Evolutionary conservation across 1,284 basidiomycete species (phyloP).

Genomic region (Trichosporon faecale): DNA sequence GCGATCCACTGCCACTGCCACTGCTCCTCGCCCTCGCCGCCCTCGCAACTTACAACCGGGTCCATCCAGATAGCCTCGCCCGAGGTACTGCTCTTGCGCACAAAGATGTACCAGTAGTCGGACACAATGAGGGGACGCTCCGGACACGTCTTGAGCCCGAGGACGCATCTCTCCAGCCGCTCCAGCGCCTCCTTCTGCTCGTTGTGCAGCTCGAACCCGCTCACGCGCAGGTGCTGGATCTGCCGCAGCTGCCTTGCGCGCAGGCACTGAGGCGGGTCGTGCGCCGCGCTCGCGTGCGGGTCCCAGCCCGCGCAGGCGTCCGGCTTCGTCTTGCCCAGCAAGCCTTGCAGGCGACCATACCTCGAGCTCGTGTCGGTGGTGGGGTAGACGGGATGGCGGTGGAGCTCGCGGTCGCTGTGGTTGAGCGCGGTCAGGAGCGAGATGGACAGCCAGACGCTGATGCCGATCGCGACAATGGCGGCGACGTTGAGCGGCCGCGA

Average conservation of each 20-base stretch:
- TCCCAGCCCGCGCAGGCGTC: slow-evolving; percentile 28
- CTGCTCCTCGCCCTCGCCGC: neutral
- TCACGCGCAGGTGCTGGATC: slow-evolving; percentile 27
- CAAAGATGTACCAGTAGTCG: slow-evolving; percentile 39
- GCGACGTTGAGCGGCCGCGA: neutral
- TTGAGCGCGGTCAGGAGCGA: neutral
- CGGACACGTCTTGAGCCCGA: slow-evolving; percentile 30
- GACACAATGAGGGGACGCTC: slow-evolving; percentile 37
- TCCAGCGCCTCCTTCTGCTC: slow-evolving; percentile 20
- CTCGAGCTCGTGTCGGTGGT: too few species aligned
- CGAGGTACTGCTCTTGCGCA: slow-evolving; percentile 20
- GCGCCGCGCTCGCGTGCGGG: slow-evolving; percentile 18
- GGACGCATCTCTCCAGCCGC: slow-evolving; percentile 33
- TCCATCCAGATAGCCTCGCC: slow-evolving; percentile 42
- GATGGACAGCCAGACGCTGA: neutral
- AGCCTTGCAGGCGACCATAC: neutral
- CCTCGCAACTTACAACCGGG: slow-evolving; percentile 24
- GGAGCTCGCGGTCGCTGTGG: neutral
- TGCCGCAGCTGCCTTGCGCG: slow-evolving; percentile 41
- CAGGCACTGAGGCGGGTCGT: slow-evolving; percentile 35
- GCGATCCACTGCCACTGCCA: neutral
- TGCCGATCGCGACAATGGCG: neutral
- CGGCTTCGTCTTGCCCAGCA: neutral
- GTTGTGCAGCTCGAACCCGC: slow-evolving; percentile 7
- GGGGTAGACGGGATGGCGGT: neutral